Percentiles rank a stretch among this genome's conserved stretches.
Conservation (phyloP, 257 asterid species). For the Coffea eugenioides region DNA sequence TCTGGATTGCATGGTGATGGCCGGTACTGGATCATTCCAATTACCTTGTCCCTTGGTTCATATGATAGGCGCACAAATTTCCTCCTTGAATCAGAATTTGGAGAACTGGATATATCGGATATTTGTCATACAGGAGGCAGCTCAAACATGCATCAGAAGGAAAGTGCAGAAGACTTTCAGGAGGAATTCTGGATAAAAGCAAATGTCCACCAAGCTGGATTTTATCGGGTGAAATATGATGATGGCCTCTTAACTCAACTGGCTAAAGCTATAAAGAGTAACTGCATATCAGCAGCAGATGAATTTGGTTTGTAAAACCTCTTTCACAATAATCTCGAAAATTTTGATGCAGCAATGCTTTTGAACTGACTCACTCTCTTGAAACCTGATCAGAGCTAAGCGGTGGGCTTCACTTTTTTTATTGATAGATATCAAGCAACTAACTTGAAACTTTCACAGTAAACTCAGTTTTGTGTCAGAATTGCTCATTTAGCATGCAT, state of each 20-base stretch:
- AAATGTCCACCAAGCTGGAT: conserved; percentile 40
- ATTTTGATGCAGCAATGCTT: neutral
- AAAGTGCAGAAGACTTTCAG: neutral
- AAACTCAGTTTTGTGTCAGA: neutral
- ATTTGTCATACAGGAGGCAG: neutral
- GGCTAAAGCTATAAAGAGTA: conserved; percentile 26
- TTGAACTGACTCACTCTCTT: neutral
- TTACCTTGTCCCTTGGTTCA: conserved; percentile 34
- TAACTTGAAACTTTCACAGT: neutral
- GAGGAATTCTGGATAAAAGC: conserved; percentile 39
- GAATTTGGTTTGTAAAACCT: conserved; percentile 25
- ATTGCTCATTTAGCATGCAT: neutral
- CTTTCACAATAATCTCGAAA: neutral
- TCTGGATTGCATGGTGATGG: conserved; percentile 29
- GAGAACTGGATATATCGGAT: conserved; percentile 15
- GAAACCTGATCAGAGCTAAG: neutral
- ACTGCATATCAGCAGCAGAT: conserved; percentile 36
- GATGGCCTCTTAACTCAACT: conserved; percentile 28
- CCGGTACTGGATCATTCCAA: conserved; percentile 40
- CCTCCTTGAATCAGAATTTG: conserved; percentile 30
- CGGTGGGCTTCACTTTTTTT: neutral
- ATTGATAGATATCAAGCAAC: neutral
- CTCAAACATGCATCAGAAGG: neutral
- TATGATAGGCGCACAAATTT: conserved; percentile 28
- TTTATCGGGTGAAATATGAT: conserved; percentile 45